Percentiles rank a stretch among this genome's conserved stretches.
These are phyloP conservation scores for Irpex rosettiformis DNA, from an alignment of 1,284 basidiomycete genomes.

Conservation along the genomic window DNA sequence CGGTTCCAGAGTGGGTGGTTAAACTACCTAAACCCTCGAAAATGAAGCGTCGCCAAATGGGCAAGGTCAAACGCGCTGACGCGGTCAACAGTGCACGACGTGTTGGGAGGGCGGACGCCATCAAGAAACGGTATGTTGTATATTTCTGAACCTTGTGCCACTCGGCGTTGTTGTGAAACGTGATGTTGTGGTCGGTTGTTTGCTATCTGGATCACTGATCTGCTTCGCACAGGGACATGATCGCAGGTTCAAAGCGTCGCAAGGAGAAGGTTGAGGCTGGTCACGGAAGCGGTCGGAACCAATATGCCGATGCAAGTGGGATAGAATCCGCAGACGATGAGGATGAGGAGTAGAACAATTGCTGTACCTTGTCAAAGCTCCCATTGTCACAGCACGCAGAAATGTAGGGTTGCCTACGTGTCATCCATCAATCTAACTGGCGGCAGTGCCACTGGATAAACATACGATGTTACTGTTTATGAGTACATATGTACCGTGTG, in stretches of 20 bases:
- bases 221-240: constrained; percentile 58
- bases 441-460: not conserved
- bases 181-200: not conserved
- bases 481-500: constrained; percentile 1
- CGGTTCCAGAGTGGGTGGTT: constrained; percentile 88
- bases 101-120: constrained; percentile 68
- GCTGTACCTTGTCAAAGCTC: not conserved
- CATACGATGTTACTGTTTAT: not conserved
- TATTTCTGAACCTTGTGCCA: not conserved
- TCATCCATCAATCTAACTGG: not conserved
- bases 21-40: constrained; percentile 87
- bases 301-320: constrained; percentile 4
- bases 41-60: constrained; percentile 83
- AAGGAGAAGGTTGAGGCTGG: constrained; percentile 16
- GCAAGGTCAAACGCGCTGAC: constrained; percentile 78
- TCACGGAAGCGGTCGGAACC: not conserved
- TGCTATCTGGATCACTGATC: constrained; percentile 5
- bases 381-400: not conserved
- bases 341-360: not conserved
- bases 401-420: not conserved
- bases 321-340: not conserved
- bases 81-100: constrained; percentile 71
- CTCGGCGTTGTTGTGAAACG: not conserved
- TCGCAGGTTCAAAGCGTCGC: constrained; percentile 49
- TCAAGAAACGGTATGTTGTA: constrained; percentile 67